Evolutionary conservation across 1,284 basidiomycete species (phyloP).

Genomic region (Megacollybia platyphylla): DNA sequence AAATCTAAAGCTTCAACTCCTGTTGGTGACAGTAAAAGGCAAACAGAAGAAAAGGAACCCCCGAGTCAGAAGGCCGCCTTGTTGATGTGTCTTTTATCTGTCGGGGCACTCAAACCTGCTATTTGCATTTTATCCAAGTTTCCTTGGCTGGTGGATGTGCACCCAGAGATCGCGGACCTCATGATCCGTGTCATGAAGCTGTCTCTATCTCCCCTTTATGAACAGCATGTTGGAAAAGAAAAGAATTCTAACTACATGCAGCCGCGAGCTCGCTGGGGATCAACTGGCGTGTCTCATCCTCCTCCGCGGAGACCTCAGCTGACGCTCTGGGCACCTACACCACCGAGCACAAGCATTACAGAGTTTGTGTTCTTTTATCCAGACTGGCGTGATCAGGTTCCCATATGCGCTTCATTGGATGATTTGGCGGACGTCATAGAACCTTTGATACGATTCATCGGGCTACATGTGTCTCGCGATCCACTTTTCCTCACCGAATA

Average conservation of each 20-base stretch:
- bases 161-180: constrained; percentile 77
- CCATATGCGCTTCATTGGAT: constrained; percentile 47
- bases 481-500: constrained; percentile 51
- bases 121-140: constrained; percentile 72
- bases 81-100: constrained; percentile 68
- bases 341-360: constrained; percentile 55
- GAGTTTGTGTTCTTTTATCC: constrained; percentile 88
- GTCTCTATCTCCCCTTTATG: constrained; percentile 61
- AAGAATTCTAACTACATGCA: constrained; percentile 46
- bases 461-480: constrained; percentile 66
- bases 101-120: constrained; percentile 75
- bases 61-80: constrained; percentile 80
- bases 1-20: constrained; percentile 18
- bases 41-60: constrained; percentile 32
- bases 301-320: constrained; percentile 46
- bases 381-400: constrained; percentile 65
- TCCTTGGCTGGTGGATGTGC: constrained; percentile 77
- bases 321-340: constrained; percentile 62
- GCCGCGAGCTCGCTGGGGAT: constrained; percentile 48
- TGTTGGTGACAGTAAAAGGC: constrained; percentile 28
- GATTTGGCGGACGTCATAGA: constrained; percentile 67
- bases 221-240: constrained; percentile 38
- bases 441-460: constrained; percentile 65
- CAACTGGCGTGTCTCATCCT: constrained; percentile 36
- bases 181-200: constrained; percentile 63